Percentiles rank a stretch among this genome's conserved stretches.
Conservation (phyloP, 306 rosid genomes). For the Begonia masoniana region DNA sequence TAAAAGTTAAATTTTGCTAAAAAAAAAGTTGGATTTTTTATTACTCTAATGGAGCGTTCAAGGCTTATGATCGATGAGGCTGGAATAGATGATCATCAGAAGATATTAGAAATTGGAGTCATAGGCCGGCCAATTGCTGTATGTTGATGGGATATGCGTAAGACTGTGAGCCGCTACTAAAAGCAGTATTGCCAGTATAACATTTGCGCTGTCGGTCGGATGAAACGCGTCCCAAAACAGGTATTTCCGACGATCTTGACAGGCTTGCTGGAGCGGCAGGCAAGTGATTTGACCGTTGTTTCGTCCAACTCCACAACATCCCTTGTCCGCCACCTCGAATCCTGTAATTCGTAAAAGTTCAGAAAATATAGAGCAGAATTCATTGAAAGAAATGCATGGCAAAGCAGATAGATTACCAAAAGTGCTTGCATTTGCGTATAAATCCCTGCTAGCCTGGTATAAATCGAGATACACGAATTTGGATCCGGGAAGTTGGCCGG, state of each 20-base stretch:
- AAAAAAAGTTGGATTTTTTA: too few relatives aligned
- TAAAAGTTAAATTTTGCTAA: too few relatives aligned
- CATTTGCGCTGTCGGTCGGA: slow-evolving; percentile 71
- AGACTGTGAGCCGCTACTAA: slow-evolving; percentile 24
- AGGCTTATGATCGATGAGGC: too few relatives aligned
- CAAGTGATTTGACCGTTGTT: slow-evolving; percentile 91
- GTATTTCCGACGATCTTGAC: slow-evolving; percentile 48
- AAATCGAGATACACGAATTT: slow-evolving; percentile 71
- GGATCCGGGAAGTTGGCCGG: slow-evolving; percentile 61
- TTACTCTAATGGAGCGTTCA: too few relatives aligned
- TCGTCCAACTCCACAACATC: slow-evolving; percentile 85
- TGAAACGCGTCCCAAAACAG: slow-evolving; percentile 93
- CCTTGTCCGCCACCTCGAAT: slow-evolving; percentile 70
- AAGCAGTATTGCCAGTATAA: slow-evolving; percentile 40
- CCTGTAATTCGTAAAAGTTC: slow-evolving; percentile 22
- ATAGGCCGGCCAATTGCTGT: slow-evolving; percentile 51
- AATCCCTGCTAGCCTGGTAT: slow-evolving; percentile 44
- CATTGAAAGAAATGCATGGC: not conserved
- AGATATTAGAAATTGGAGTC: not conserved
- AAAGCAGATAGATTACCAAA: slow-evolving; percentile 25
- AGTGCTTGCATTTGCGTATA: slow-evolving; percentile 31
- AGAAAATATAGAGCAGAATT: not conserved
- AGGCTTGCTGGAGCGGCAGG: slow-evolving; percentile 66
- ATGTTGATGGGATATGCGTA: slow-evolving; percentile 70
- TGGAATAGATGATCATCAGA: too few relatives aligned